phyloP scores from a whole-genome alignment of 345 rosid genomes.

The Zanthoxylum bungeanum region DNA sequence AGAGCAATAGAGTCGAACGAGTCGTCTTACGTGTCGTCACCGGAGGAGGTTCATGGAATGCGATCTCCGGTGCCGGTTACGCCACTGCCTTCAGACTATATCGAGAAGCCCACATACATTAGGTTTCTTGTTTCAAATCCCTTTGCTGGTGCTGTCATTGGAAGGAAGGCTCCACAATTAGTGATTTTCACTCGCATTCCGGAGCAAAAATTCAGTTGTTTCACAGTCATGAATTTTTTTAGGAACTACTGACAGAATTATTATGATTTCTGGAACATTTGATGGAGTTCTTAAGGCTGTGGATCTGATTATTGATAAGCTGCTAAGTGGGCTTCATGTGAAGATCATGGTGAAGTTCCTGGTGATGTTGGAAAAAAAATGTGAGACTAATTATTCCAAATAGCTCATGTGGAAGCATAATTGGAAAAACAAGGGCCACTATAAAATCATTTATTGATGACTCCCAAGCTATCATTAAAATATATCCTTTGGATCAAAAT shows the following conservation, averaged over 20 bases:
- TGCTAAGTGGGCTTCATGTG: conserved; percentile 81
- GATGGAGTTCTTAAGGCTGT: conserved; percentile 78
- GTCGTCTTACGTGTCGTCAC: conserved; percentile 73
- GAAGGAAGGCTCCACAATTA: conserved; percentile 98
- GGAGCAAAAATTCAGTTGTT: conserved; percentile 96
- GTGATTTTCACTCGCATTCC: conserved; percentile 90
- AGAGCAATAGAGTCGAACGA: conserved; percentile 73
- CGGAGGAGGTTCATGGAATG: conserved; percentile 63
- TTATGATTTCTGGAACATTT: conserved; percentile 73
- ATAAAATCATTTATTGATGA: conserved; percentile 98
- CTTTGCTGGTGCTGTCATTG: conserved; percentile 97
- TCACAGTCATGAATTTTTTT: conserved; percentile 87
- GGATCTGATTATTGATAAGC: conserved; percentile 81
- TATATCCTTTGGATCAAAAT: conserved; percentile 85
- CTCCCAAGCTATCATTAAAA: conserved; percentile 93
- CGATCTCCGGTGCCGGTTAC: conserved; percentile 69
- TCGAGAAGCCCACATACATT: conserved; percentile 74
- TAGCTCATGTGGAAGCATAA: conserved; percentile 95
- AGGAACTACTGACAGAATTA: conserved; percentile 90
- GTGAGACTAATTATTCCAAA: conserved; percentile 92
- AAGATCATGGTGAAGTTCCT: conserved; percentile 57
- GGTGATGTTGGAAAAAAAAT: conserved; percentile 79
- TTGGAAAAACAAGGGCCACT: conserved; percentile 96
- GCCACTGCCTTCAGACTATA: conserved; percentile 64
- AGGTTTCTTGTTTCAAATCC: conserved; percentile 97